Conservation (phyloP, 345 rosid genomes). For the Aquilaria malaccensis region DNA sequence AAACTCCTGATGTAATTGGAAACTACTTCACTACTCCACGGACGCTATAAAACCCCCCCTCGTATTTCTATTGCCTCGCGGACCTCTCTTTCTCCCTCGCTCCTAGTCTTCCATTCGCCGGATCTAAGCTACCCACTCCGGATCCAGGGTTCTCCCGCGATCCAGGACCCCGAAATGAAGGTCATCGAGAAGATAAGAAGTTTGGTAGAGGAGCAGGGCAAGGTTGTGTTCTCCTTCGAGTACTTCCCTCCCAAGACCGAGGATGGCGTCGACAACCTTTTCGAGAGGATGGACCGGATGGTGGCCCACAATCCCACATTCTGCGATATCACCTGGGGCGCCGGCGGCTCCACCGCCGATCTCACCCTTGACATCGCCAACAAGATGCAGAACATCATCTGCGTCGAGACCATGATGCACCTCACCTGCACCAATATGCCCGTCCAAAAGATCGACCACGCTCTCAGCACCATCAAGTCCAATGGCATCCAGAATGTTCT, state of each 20-base stretch:
- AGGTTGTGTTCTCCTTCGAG: constrained; percentile 89
- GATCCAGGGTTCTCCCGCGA: background rate
- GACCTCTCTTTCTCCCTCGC: no score
- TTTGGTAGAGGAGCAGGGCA: constrained; percentile 18
- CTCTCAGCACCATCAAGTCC: constrained; percentile 70
- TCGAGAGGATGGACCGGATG: constrained; percentile 95
- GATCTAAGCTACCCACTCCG: background rate
- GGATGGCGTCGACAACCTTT: constrained; percentile 95
- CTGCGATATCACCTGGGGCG: constrained; percentile 99
- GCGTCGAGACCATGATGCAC: constrained; percentile 99
- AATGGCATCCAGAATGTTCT: constrained; percentile 96
- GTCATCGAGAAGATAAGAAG: constrained; percentile 73
- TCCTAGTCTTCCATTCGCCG: no score
- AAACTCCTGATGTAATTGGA: no score
- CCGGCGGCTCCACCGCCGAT: constrained; percentile 98
- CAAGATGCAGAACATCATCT: constrained; percentile 92
- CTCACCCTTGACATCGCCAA: constrained; percentile 91
- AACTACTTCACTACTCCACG: no score
- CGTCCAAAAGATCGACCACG: constrained; percentile 85
- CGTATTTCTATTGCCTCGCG: no score
- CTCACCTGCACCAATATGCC: constrained; percentile 99
- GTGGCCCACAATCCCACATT: constrained; percentile 80
- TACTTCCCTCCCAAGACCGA: constrained; percentile 98
- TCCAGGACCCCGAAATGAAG: constrained; percentile 45
- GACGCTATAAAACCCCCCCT: no score